A percentile compares a stretch with the other conserved stretches of the same genome.
Evolutionary conservation across 345 rosid genomes (phyloP).

Genomic region (Populus deltoides): DNA sequence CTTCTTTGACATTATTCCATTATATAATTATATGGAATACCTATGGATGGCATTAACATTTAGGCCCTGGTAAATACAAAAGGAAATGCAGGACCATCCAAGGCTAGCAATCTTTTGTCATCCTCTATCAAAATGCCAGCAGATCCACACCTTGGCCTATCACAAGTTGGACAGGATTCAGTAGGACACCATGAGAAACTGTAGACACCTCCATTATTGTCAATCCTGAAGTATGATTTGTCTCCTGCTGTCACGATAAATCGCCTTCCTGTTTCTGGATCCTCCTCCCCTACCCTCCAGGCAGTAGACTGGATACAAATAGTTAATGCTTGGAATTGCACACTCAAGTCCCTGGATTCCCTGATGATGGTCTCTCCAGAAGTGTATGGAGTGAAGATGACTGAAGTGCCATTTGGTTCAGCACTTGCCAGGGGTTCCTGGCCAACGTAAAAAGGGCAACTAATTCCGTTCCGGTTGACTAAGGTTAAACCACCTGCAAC

Average conservation of each 20-base stretch:
- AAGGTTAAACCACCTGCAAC: constrained; percentile 23
- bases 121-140: constrained; percentile 23
- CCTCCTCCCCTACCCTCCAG: constrained; percentile 15
- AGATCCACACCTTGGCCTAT: constrained; percentile 16
- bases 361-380: constrained; percentile 16
- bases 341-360: constrained; percentile 22
- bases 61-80: constrained; percentile 19
- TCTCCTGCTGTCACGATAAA: constrained; percentile 13
- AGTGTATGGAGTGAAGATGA: constrained; percentile 13
- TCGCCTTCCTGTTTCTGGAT: constrained; percentile 15
- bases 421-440: neutral
- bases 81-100: constrained; percentile 34
- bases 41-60: neutral
- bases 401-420: constrained; percentile 4
- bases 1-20: no score
- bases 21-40: no score
- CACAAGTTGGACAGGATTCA: constrained; percentile 19
- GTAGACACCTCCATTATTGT: constrained; percentile 17
- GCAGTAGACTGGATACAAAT: constrained; percentile 15
- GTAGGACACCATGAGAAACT: constrained; percentile 19
- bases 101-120: constrained; percentile 18
- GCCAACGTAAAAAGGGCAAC: constrained; percentile 23
- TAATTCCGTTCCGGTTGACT: constrained; percentile 1
- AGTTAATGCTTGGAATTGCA: constrained; percentile 12
- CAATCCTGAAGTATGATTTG: constrained; percentile 9